Conservation (phyloP, 352 stramenopile genomes). For the Phytophthora constricta region DNA sequence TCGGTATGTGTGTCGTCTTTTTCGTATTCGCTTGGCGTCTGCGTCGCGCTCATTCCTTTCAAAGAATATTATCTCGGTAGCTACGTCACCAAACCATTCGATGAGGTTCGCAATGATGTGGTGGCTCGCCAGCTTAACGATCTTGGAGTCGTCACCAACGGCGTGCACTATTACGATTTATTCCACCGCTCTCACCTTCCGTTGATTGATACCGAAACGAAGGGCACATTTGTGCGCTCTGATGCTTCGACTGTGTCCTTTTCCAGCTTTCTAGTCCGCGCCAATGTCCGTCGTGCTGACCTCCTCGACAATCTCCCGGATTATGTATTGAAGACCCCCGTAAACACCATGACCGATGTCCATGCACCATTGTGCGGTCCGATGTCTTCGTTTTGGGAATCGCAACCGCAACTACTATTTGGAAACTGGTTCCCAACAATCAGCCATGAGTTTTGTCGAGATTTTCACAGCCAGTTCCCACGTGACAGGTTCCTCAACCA, state of each 20-base stretch:
- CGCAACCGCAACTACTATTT: slow-evolving; percentile 25
- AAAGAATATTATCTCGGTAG: slow-evolving; percentile 34
- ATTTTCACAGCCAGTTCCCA: slow-evolving; percentile 29
- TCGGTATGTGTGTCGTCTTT: not conserved
- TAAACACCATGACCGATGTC: slow-evolving; percentile 46
- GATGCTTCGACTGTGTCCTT: slow-evolving; percentile 11
- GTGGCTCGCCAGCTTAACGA: slow-evolving; percentile 22
- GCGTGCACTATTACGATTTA: slow-evolving; percentile 24
- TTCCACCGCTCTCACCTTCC: slow-evolving; percentile 17
- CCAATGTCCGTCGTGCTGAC: slow-evolving; percentile 21
- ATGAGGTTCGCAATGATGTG: slow-evolving; percentile 31
- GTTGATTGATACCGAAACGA: slow-evolving; percentile 17
- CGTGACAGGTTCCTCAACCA: slow-evolving; percentile 33
- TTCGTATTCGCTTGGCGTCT: not conserved
- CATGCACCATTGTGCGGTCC: slow-evolving; percentile 37
- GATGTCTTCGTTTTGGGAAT: slow-evolving; percentile 14
- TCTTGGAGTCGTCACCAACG: slow-evolving; percentile 17
- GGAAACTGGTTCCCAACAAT: slow-evolving; percentile 33
- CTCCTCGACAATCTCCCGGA: slow-evolving; percentile 10
- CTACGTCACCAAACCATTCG: slow-evolving; percentile 33
- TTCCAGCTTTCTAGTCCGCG: slow-evolving; percentile 26
- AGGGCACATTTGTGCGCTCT: too few relatives aligned
- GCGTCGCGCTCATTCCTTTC: slow-evolving; percentile 10
- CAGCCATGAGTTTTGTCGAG: slow-evolving; percentile 33
- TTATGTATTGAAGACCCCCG: slow-evolving; percentile 8